phyloP scores from a whole-genome alignment of 768 basidiomycete genomes.

The Leccinum boreale region DNA sequence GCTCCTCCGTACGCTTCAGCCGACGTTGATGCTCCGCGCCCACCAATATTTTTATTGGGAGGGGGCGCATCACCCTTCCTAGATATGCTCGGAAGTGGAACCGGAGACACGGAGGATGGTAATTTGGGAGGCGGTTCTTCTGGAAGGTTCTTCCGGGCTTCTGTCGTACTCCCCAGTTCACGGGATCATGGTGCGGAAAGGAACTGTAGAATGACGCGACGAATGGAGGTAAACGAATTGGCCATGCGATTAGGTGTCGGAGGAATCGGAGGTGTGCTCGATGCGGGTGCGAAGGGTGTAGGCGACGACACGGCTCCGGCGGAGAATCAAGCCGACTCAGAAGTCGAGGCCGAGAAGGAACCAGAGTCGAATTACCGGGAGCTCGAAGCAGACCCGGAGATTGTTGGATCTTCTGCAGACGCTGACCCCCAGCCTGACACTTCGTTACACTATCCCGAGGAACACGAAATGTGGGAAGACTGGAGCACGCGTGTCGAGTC shows the following conservation, averaged over 20 bases:
- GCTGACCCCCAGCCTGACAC: constrained; percentile 4
- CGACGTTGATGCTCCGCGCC: constrained; percentile 24
- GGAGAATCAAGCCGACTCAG: constrained; percentile 2
- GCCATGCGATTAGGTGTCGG: constrained; percentile 83
- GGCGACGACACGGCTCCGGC: neutral
- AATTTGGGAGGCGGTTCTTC: constrained; percentile 8
- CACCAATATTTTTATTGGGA: constrained; percentile 25
- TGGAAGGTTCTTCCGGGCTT: constrained; percentile 60
- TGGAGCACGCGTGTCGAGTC: constrained; percentile 70
- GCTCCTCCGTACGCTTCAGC: constrained; percentile 31
- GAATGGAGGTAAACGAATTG: constrained; percentile 76
- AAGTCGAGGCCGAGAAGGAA: constrained; percentile 1
- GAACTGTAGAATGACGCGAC: constrained; percentile 52
- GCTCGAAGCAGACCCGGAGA: constrained; percentile 16
- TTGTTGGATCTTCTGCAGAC: constrained; percentile 16
- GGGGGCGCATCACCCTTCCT: constrained; percentile 19
- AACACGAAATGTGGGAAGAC: constrained; percentile 46
- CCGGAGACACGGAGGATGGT: constrained; percentile 16
- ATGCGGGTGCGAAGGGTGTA: constrained; percentile 17
- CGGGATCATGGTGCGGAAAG: constrained; percentile 57
- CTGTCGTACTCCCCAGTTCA: constrained; percentile 60
- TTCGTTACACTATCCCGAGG: constrained; percentile 15
- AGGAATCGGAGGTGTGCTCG: constrained; percentile 65
- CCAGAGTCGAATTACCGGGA: constrained; percentile 9
- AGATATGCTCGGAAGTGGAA: constrained; percentile 24